phyloP scores from a whole-genome alignment of 2,329 filamentous ascomycete genomes.

The Curvularia sp. region DNA sequence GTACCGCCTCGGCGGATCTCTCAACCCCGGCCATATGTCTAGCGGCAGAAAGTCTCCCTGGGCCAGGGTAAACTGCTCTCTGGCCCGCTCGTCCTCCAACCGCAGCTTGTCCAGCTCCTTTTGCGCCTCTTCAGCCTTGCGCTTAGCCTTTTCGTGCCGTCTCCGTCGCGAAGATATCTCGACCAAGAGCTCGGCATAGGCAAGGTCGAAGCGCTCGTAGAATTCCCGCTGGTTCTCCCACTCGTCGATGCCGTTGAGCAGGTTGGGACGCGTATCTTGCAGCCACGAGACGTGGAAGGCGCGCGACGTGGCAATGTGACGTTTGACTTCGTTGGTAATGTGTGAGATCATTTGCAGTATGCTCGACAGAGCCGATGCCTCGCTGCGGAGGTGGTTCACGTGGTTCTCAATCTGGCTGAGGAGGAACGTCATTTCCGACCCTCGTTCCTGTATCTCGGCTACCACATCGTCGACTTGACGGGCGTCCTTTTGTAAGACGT shows the following conservation, averaged over 20 bases:
- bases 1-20: slow-evolving; percentile 46
- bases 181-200: slow-evolving; percentile 83
- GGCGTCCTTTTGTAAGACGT: slow-evolving; percentile 76
- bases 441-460: slow-evolving; percentile 73
- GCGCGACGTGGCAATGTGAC: slow-evolving; percentile 69
- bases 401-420: slow-evolving; percentile 70
- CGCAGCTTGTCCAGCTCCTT: slow-evolving; percentile 78
- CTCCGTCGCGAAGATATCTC: slow-evolving; percentile 79
- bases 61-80: slow-evolving; percentile 80
- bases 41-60: slow-evolving; percentile 86
- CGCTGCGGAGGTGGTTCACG: slow-evolving; percentile 63
- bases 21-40: slow-evolving; percentile 78
- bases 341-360: slow-evolving; percentile 73
- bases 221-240: slow-evolving; percentile 80
- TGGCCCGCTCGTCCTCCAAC: slow-evolving; percentile 72
- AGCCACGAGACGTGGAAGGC: slow-evolving; percentile 72
- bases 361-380: slow-evolving; percentile 65
- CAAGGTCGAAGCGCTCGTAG: slow-evolving; percentile 84
- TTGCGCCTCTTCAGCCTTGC: slow-evolving; percentile 78
- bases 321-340: slow-evolving; percentile 69
- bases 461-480: slow-evolving; percentile 69
- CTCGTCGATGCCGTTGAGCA: slow-evolving; percentile 72
- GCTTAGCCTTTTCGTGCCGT: slow-evolving; percentile 76
- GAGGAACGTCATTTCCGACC: slow-evolving; percentile 77
- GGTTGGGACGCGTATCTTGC: slow-evolving; percentile 72